These are phyloP conservation scores for Lablab purpureus DNA, from an alignment of 306 rosid genomes.

Conservation along the genomic window DNA sequence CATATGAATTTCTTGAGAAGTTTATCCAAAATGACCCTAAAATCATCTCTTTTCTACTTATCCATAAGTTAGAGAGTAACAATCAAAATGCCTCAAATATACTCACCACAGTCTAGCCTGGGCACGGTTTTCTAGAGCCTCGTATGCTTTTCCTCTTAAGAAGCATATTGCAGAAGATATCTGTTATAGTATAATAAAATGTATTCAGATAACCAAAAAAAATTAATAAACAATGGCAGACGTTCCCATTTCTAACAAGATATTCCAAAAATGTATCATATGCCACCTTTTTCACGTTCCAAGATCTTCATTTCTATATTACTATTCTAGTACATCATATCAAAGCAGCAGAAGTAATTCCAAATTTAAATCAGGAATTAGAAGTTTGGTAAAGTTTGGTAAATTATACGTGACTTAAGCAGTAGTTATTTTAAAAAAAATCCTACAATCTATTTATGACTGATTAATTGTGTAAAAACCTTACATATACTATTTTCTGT, in stretches of 20 bases:
- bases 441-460: background rate
- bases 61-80: constrained; percentile 1
- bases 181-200: constrained; percentile 55
- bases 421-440: background rate
- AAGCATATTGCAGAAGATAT: constrained; percentile 95
- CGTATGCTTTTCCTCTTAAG: constrained; percentile 89
- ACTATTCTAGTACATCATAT: background rate
- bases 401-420: no score
- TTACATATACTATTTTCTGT: background rate
- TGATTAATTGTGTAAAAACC: background rate
- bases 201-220: constrained; percentile 29
- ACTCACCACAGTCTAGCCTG: constrained; percentile 92
- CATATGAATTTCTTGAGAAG: background rate
- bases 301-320: background rate
- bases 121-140: constrained; percentile 90
- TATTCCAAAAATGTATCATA: background rate
- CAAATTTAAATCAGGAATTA: background rate
- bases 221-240: background rate
- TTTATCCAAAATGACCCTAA: background rate
- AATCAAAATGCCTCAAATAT: background rate
- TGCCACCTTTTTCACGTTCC: background rate
- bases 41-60: constrained; percentile 4
- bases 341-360: constrained; percentile 28
- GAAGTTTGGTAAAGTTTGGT: background rate
- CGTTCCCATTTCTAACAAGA: constrained; percentile 5